These are phyloP conservation scores for Salix purpurea DNA, from an alignment of 345 rosid species.

Conservation along the genomic window DNA sequence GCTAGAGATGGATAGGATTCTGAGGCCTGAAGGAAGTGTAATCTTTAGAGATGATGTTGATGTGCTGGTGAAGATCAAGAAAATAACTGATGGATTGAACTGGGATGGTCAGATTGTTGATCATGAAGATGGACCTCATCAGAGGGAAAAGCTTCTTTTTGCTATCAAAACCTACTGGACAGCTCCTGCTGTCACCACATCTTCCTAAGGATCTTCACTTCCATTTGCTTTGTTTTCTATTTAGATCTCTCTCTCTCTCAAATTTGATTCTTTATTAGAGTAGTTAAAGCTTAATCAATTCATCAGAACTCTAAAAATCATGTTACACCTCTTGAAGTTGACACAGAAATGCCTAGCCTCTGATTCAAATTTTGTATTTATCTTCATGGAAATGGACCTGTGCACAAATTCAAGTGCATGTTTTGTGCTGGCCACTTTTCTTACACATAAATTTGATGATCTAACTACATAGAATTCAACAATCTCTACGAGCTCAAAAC, in stretches of 20 bases:
- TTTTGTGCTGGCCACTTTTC: not conserved
- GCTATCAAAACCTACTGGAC: slow-evolving; percentile 57
- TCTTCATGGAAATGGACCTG: not conserved
- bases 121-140: slow-evolving; percentile 62
- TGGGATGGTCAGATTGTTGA: slow-evolving; percentile 52
- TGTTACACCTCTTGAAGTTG: not conserved
- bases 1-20: slow-evolving; percentile 61
- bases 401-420: not conserved
- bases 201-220: slow-evolving; percentile 2
- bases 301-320: not conserved
- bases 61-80: slow-evolving; percentile 47
- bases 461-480: slow-evolving; percentile 1
- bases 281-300: not conserved
- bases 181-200: slow-evolving; percentile 26
- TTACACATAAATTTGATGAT: not conserved
- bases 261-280: not conserved
- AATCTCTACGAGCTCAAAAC: not conserved
- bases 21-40: slow-evolving; percentile 63
- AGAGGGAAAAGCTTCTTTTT: slow-evolving; percentile 54
- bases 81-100: slow-evolving; percentile 39
- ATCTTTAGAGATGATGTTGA: slow-evolving; percentile 60
- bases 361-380: not conserved
- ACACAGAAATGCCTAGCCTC: not conserved
- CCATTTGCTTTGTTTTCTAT: not conserved
- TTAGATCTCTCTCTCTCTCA: not conserved